Evolutionary conservation across 2,329 filamentous ascomycete species (phyloP).

Genomic region (Colletotrichum gloeosporioides): DNA sequence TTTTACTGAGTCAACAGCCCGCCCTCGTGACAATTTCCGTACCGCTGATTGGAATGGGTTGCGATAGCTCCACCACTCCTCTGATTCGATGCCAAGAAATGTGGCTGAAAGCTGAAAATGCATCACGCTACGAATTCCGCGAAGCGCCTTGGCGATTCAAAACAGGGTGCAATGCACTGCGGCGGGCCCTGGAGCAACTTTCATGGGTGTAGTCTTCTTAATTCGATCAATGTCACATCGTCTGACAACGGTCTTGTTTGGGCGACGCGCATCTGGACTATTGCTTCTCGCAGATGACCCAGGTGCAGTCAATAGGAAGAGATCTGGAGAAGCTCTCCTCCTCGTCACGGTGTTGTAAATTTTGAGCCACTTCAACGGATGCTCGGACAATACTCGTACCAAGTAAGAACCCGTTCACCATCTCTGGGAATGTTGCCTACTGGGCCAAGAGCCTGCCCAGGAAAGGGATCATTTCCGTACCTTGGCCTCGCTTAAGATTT

Average conservation of each 20-base stretch:
- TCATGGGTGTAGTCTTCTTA: background rate
- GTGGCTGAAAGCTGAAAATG: background rate
- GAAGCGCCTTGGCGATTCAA: background rate
- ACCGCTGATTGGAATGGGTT: background rate
- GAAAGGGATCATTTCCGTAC: background rate
- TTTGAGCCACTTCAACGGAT: background rate
- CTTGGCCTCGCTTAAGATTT: background rate
- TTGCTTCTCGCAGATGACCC: background rate
- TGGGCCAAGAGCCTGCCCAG: background rate
- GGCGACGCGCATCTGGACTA: background rate
- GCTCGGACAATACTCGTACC: background rate
- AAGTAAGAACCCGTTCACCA: background rate
- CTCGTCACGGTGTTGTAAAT: background rate
- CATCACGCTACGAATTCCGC: background rate
- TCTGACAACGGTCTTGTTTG: fast-evolving
- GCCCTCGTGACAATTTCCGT: background rate
- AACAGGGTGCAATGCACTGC: background rate
- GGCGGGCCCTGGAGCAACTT: fast-evolving
- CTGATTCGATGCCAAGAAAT: background rate
- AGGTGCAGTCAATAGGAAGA: background rate
- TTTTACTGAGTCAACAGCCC: background rate
- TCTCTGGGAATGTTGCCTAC: background rate
- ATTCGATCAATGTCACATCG: background rate
- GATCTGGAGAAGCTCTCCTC: background rate
- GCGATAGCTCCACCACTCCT: background rate